Percentiles rank a stretch among this genome's conserved stretches.
phyloP scores from a whole-genome alignment of 768 basidiomycete genomes.

The Ephemerocybe angulata region DNA sequence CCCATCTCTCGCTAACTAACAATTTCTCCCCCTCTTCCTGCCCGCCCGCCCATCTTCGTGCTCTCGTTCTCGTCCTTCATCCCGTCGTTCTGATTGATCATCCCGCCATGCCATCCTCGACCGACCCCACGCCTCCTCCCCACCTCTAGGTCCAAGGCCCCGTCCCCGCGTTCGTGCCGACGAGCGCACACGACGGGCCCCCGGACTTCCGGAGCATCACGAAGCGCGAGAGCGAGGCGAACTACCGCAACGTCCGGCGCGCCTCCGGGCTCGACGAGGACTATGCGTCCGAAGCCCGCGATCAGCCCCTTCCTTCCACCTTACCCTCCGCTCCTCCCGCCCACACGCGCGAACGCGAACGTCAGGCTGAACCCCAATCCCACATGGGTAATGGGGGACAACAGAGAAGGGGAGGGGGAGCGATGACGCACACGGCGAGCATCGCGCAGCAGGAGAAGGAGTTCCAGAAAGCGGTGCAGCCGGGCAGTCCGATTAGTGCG shows the following conservation, averaged over 20 bases:
- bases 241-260: conserved; percentile 66
- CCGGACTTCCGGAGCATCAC: conserved; percentile 76
- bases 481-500: conserved; percentile 90
- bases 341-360: not conserved
- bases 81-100: too few species aligned
- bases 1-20: too few species aligned
- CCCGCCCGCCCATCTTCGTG: too few species aligned
- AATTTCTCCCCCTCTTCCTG: too few species aligned
- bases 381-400: not conserved
- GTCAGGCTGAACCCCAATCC: not conserved
- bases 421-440: conserved; percentile 46
- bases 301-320: conserved; percentile 12
- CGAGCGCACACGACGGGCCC: conserved; percentile 66
- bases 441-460: conserved; percentile 90
- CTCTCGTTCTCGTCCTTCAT: too few species aligned
- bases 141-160: too few species aligned
- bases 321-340: not conserved
- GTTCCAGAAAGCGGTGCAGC: conserved; percentile 94
- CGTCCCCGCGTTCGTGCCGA: conserved; percentile 78
- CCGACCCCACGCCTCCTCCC: too few species aligned
- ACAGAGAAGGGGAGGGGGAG: not conserved
- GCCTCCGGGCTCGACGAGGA: conserved; percentile 64
- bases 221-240: conserved; percentile 55
- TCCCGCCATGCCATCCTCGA: too few species aligned
- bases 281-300: conserved; percentile 21